Evolutionary conservation across 2,329 filamentous ascomycete genomes (phyloP), one percentile per base, ranked within the genome.

Genomic region (Aspergillus sp.): DNA sequence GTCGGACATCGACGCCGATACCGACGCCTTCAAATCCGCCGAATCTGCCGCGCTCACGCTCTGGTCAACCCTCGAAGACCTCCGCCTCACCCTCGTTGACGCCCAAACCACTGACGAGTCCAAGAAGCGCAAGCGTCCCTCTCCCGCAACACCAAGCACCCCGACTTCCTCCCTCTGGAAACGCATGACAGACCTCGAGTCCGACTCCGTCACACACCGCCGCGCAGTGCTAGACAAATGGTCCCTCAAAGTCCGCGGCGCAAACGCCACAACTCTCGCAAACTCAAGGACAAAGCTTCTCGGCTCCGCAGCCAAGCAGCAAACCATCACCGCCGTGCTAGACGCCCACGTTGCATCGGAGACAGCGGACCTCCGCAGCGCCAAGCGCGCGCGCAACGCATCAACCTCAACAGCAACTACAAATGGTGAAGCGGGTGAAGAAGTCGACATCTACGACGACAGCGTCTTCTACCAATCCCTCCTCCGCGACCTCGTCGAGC

Each of bases 391-490:
- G 5, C 71, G 72, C 9, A 64, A 57, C 17, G 34, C 56, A 38
- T 50, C 53, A n/a, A 53, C 39, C n/a, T n/a, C n/a, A 12, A 47
- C 42, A 15, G 47, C 60, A n/a, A 17, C 48, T 8, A 9, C 34
- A 13, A 20, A 18, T 18, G n/a, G 11, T 6, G 32, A 17, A 17
- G 39, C 56, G 15, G 24, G 42, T 12, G 64, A 86, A 87, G 67
- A 71, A 74, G 86, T 96, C 64, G 99, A 95, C 78, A 86, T 96
- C 64, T 99, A 95, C 78, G 93, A 98, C 71, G 95, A 99, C 67
- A 91, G 90, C 11, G 88, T 96, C 71, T 97, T 98, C 74, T 99
- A 99, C 77, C 91, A 96, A 72, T 80, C 95, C 13, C 83, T 99
- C 2, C 85, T 99, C 26, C 96, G 96, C 72, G 91, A 96, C 69